Evolutionary conservation across 108 stramenopile genomes (phyloP), one percentile per base, ranked within the genome.

Genomic region (Cyclotella atomus): DNA sequence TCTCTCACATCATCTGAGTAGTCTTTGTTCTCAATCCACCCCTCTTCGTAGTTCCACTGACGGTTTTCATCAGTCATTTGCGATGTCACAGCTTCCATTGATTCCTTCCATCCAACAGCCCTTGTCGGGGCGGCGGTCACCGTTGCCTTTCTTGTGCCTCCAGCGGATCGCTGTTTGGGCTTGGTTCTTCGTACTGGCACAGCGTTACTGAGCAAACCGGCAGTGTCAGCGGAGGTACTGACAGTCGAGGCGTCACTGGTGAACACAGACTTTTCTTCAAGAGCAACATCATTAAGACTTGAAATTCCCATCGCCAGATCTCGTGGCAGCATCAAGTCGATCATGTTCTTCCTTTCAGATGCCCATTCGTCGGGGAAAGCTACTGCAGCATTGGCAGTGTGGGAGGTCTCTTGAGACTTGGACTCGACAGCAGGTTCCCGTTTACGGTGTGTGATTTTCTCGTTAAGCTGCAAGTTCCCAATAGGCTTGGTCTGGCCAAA

Each of bases 51-150:
- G 83, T 92, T 76, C 91, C 91, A 92, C 10, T 65, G 35, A 19
- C 82, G 77, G 25, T 65, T 80, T 25, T 68, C 72, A 49, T 68
- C 77, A 24, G 55, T 49, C 29, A 89, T 49, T 20, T 56, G 59
- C 1, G 84, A 76, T 6, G 85, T 80, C 5, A 89, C 91, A 24
- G 75, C 87, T 77, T 85, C 84, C 91, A 92, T 92, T 14, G 85
- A 88, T 52, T 87, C 87, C 30, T 83, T 75, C 91, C 91, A 92
- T 10, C 88, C 87, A 65, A 71, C 73, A 15, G 50, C 23, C 38
- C 76, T 81, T n/a, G 23, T 28, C 21, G 63, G 64, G 17, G 28
- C 36, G 6, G 69, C 29, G 14, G 28, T 28, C 9, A 62, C 38
- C 15, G 62, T 41, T 25, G 76, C 54, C 54, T 71, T 76, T 45